These are phyloP conservation scores for Physocladia obscura DNA, from an alignment of 192 early-diverging fungal species.

Conservation along the genomic window DNA sequence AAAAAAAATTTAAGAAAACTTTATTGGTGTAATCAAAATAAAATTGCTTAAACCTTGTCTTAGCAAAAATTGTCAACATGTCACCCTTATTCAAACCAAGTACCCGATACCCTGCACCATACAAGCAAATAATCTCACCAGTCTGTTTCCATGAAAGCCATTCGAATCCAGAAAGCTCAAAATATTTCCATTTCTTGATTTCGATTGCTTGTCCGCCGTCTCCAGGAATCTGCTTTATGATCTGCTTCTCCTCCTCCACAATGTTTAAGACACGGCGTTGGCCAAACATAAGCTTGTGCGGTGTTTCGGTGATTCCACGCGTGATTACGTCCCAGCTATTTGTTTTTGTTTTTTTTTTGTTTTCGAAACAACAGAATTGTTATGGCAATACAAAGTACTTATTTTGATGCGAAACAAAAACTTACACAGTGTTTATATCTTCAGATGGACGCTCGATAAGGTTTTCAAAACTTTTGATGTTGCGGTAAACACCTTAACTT, in stretches of 20 bases:
- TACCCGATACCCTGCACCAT: conserved; percentile 73
- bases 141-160: conserved; percentile 79
- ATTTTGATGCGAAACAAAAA: no score
- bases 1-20: no score
- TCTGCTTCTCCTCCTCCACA: conserved; percentile 75
- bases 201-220: conserved; percentile 65
- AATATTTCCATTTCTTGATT: conserved; percentile 79
- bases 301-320: background rate
- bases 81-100: conserved; percentile 53
- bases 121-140: conserved; percentile 42
- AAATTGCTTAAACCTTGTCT: conserved; percentile 23
- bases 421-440: no score
- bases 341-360: no score
- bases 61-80: conserved; percentile 46
- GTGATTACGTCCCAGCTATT: no score
- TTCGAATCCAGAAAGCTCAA: conserved; percentile 71
- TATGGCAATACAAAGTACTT: no score
- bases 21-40: no score
- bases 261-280: conserved; percentile 5
- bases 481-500: no score
- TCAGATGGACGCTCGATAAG: no score
- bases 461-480: no score
- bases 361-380: no score
- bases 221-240: conserved; percentile 49
- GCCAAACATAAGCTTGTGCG: conserved; percentile 16